A percentile compares a stretch with the other conserved stretches of the same genome.
Evolutionary conservation across 441 rosid species (phyloP).

Genomic region (Sinapis alba): DNA sequence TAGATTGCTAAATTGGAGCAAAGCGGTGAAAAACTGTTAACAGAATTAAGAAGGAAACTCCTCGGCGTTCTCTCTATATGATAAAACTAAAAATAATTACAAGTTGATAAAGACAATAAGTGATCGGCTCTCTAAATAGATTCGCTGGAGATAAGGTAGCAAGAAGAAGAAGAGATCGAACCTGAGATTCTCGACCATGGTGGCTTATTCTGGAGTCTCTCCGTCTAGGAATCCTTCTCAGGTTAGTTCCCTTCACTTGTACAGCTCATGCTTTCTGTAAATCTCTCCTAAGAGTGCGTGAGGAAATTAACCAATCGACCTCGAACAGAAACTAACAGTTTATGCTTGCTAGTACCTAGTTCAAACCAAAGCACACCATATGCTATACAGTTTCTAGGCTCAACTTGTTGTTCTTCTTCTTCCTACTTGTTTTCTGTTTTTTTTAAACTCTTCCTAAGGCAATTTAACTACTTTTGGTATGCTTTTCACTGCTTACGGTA

Average conservation of each 20-base stretch:
- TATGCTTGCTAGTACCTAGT: neutral
- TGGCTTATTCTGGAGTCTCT: slow-evolving; percentile 51
- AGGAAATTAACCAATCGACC: neutral
- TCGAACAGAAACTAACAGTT: neutral
- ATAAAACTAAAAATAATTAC: neutral
- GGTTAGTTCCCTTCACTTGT: slow-evolving; percentile 36
- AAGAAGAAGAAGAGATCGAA: neutral
- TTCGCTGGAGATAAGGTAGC: slow-evolving; percentile 8
- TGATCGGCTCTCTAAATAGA: neutral
- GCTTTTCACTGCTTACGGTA: no score
- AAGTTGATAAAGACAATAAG: neutral
- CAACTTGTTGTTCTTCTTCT: no score
- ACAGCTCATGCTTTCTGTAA: neutral
- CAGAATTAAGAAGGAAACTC: no score
- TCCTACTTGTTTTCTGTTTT: no score
- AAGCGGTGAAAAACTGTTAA: neutral
- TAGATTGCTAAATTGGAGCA: neutral
- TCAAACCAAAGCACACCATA: neutral
- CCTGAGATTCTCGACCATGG: neutral
- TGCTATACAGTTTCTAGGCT: no score
- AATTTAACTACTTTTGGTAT: no score
- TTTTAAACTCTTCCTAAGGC: no score
- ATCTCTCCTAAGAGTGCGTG: neutral
- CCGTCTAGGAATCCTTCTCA: slow-evolving; percentile 49
- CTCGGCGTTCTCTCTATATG: no score